phyloP scores from a whole-genome alignment of 306 rosid species.

The Crotalaria pallida region DNA sequence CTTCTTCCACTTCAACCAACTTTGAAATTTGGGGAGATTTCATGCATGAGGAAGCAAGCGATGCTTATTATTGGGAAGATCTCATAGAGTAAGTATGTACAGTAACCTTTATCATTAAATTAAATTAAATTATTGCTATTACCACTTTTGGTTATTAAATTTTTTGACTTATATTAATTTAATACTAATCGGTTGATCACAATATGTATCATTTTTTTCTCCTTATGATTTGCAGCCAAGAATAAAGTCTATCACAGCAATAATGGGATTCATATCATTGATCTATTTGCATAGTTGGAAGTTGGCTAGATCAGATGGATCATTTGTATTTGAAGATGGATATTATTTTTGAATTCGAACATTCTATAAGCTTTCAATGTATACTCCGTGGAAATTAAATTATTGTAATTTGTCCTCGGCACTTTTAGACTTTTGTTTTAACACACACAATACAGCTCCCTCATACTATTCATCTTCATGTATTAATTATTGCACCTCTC shows the following conservation, averaged over 20 bases:
- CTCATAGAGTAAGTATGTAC: slow-evolving; percentile 46
- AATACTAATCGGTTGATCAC: background rate
- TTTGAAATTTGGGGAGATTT: slow-evolving; percentile 52
- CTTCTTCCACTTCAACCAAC: slow-evolving; percentile 39
- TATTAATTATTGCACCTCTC: background rate
- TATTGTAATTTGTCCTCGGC: slow-evolving; percentile 8
- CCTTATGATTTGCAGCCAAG: slow-evolving; percentile 32
- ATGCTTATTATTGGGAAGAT: slow-evolving; percentile 54
- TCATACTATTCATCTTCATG: background rate
- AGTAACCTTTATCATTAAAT: slow-evolving; percentile 2
- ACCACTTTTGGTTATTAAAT: background rate
- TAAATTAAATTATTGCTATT: background rate
- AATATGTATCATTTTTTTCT: background rate
- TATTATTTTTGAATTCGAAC: slow-evolving; percentile 9
- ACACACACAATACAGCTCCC: background rate
- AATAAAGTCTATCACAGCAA: slow-evolving; percentile 14
- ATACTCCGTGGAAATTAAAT: background rate
- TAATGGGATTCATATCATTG: slow-evolving; percentile 4
- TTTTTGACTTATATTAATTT: background rate
- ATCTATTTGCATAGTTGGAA: background rate
- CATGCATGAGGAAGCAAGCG: slow-evolving; percentile 38
- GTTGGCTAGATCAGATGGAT: background rate
- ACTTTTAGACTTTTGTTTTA: no score
- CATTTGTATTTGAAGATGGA: slow-evolving; percentile 7
- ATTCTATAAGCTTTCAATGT: slow-evolving; percentile 12